Conservation (phyloP, 2,329 filamentous ascomycete genomes). For the Penicillium hordei region DNA sequence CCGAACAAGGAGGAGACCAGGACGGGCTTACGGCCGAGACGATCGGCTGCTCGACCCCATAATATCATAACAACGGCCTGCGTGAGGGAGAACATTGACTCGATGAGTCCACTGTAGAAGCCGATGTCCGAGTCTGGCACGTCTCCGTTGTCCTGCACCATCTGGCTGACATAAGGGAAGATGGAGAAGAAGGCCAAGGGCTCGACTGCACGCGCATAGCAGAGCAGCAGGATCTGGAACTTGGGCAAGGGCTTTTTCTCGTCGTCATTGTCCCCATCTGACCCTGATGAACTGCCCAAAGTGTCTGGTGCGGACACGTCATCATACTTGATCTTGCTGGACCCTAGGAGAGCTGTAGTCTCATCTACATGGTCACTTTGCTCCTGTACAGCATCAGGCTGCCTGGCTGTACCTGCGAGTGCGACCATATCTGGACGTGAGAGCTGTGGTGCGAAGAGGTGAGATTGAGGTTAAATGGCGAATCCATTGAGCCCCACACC, state of each 20-base stretch:
- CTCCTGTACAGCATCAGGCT: not conserved
- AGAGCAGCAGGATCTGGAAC: constrained; percentile 69
- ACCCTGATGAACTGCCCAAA: not conserved
- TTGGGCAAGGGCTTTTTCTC: constrained; percentile 56
- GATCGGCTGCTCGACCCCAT: constrained; percentile 70
- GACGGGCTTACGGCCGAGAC: constrained; percentile 69
- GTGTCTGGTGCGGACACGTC: not conserved
- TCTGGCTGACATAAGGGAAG: constrained; percentile 76
- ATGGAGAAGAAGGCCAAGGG: constrained; percentile 82
- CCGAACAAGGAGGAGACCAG: constrained; percentile 67
- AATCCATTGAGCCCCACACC: not conserved
- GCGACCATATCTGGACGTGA: not conserved
- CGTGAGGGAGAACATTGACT: constrained; percentile 68
- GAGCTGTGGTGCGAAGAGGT: not conserved
- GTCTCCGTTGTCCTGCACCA: constrained; percentile 67
- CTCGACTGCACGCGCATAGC: constrained; percentile 70
- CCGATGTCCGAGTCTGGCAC: constrained; percentile 67
- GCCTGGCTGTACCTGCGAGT: not conserved
- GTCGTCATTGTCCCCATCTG: constrained; percentile 21
- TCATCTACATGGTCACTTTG: constrained; percentile 13
- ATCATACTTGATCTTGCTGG: not conserved
- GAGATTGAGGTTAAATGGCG: not conserved
- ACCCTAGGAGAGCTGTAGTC: constrained; percentile 17
- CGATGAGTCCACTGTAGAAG: constrained; percentile 75
- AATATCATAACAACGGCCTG: constrained; percentile 76